phyloP scores from a whole-genome alignment of 75 land plant species.

The Cunninghamia lanceolata region DNA sequence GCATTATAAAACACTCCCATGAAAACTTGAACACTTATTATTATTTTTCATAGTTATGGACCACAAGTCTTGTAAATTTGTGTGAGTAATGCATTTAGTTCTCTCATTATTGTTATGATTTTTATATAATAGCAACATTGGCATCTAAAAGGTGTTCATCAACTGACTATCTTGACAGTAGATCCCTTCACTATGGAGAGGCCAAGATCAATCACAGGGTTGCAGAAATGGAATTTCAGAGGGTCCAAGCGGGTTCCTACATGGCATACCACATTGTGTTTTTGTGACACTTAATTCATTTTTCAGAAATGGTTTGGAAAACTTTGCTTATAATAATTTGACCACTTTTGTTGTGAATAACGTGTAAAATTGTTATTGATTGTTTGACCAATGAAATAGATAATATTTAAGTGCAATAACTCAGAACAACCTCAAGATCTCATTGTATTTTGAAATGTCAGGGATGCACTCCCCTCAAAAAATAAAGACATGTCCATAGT shows the following conservation, averaged over 20 bases:
- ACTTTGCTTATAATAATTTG: too few species aligned
- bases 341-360: too few species aligned
- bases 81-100: neutral
- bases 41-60: neutral
- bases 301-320: neutral
- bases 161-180: neutral
- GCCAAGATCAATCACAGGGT: neutral
- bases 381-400: too few species aligned
- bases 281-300: neutral
- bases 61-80: neutral
- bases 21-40: neutral
- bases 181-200: neutral
- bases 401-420: too few species aligned
- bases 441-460: neutral
- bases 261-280: neutral
- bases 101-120: neutral
- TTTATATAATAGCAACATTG: neutral
- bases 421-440: neutral
- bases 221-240: neutral
- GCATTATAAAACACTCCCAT: neutral
- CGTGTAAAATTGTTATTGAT: neutral
- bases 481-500: too few species aligned
- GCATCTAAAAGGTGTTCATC: neutral
- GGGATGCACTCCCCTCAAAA: neutral
- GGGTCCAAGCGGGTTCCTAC: neutral